Evolutionary conservation across 2,329 filamentous ascomycete species (phyloP).

Genomic region (Pyrenochaeta sp.): DNA sequence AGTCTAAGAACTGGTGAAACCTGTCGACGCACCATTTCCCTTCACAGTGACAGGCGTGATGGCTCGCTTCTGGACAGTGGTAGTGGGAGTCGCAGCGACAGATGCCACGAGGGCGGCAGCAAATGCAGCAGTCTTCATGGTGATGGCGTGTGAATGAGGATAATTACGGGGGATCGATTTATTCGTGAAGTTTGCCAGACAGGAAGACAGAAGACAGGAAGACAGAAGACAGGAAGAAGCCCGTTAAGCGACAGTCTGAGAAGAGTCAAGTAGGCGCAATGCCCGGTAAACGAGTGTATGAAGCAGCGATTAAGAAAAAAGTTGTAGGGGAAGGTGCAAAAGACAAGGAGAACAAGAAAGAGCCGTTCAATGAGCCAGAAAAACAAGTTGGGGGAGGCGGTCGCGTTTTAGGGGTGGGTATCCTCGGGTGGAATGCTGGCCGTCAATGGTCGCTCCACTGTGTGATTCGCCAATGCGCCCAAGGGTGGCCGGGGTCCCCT

Average conservation of each 20-base stretch:
- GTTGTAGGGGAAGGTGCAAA: conserved; percentile 2
- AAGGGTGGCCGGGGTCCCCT: background rate
- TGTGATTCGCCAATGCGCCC: conserved; percentile 5
- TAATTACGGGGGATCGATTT: conserved; percentile 10
- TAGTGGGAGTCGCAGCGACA: conserved; percentile 54
- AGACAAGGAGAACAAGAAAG: conserved; percentile 7
- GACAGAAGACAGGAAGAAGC: background rate
- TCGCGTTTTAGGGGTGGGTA: background rate
- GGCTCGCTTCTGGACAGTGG: conserved; percentile 48
- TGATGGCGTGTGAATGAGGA: conserved; percentile 18
- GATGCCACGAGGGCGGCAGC: conserved; percentile 58
- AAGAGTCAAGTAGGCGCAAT: conserved; percentile 1
- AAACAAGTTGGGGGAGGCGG: conserved; percentile 12
- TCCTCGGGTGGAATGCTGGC: background rate
- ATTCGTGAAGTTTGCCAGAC: background rate
- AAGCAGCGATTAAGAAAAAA: conserved; percentile 16
- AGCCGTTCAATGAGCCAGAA: background rate
- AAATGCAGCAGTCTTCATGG: conserved; percentile 64
- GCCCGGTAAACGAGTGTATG: conserved; percentile 18
- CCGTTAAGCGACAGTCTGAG: background rate
- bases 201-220: conserved; percentile 10
- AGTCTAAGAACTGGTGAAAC: background rate
- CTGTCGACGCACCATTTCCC: conserved; percentile 62
- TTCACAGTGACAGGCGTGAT: conserved; percentile 67
- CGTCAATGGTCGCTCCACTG: background rate